Percentiles rank a stretch among this genome's conserved stretches.
phyloP scores from a whole-genome alignment of 441 rosid genomes.

The Pelargonium myrrhifolium region DNA sequence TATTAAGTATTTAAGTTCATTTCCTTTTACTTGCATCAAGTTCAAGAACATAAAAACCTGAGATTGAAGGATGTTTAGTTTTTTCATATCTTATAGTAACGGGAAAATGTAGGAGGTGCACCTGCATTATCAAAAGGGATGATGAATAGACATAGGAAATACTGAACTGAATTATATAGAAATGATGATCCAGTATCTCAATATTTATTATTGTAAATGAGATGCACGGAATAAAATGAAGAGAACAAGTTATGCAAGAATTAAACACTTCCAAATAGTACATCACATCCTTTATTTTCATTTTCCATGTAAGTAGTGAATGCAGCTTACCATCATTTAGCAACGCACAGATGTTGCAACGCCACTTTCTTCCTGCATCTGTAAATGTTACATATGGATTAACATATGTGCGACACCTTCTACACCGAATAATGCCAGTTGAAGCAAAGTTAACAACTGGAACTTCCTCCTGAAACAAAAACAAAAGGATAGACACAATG shows the following conservation, averaged over 20 bases:
- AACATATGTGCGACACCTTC: constrained; percentile 95
- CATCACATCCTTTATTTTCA: not conserved
- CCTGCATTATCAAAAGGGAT: too few relatives aligned
- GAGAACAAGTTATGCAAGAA: not conserved
- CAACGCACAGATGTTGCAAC: constrained; percentile 85
- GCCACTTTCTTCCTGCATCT: constrained; percentile 98
- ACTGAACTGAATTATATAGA: too few relatives aligned
- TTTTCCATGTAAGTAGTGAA: not conserved
- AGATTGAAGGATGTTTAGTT: too few relatives aligned
- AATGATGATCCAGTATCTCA: too few relatives aligned
- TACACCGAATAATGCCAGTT: constrained; percentile 87
- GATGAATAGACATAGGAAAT: too few relatives aligned
- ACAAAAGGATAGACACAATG: constrained; percentile 15
- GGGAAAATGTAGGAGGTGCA: too few relatives aligned
- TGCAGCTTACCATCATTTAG: constrained; percentile 75
- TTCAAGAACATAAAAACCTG: too few relatives aligned
- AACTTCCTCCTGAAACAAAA: constrained; percentile 75
- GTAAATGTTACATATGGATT: constrained; percentile 88
- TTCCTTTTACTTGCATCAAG: too few relatives aligned
- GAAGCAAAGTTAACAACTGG: constrained; percentile 80
- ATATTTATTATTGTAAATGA: not conserved
- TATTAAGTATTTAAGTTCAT: too few relatives aligned
- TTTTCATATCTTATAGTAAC: too few relatives aligned
- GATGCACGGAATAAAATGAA: not conserved
- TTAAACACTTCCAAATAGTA: constrained; percentile 7